Conservation (phyloP, 805 yeast genomes). For the Priceomyces fermenticarens region DNA sequence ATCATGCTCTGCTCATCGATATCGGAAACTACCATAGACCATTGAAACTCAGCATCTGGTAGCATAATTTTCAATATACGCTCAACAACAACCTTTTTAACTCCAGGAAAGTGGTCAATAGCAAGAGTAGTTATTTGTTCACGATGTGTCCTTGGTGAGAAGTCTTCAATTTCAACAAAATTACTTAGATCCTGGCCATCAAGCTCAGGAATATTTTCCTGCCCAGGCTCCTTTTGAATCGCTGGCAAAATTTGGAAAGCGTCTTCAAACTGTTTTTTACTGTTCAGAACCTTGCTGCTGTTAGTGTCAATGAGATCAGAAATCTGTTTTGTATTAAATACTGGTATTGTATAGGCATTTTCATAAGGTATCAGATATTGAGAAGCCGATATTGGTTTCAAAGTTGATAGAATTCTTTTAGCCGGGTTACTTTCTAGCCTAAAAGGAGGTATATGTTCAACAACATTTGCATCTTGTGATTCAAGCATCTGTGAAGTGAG, state of each 20-base stretch:
- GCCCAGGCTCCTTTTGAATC: background rate
- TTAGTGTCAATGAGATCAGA: conserved; percentile 11
- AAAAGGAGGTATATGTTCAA: conserved; percentile 10
- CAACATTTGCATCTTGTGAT: background rate
- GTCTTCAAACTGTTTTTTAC: background rate
- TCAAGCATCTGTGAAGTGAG: conserved; percentile 2
- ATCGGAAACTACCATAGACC: conserved; percentile 35
- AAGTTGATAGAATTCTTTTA: conserved; percentile 8
- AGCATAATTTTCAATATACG: conserved; percentile 23
- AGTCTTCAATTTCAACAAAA: conserved; percentile 23
- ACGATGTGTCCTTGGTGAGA: conserved; percentile 30
- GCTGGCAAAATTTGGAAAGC: background rate
- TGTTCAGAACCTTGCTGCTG: conserved; percentile 7
- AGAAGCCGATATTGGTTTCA: conserved; percentile 5
- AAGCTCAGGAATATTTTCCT: background rate
- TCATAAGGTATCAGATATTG: no score
- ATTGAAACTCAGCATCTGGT: conserved; percentile 17
- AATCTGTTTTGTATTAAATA: conserved; percentile 13
- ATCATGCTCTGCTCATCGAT: conserved; percentile 27
- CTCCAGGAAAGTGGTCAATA: conserved; percentile 31
- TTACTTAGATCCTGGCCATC: conserved; percentile 10
- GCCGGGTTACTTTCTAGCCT: conserved; percentile 5
- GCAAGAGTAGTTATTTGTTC: conserved; percentile 34
- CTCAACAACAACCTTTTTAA: conserved; percentile 28
- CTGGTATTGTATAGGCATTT: conserved; percentile 12